Percentiles rank a stretch among this genome's conserved stretches.
phyloP scores from a whole-genome alignment of 768 basidiomycete species.

The Obba rivulosa region DNA sequence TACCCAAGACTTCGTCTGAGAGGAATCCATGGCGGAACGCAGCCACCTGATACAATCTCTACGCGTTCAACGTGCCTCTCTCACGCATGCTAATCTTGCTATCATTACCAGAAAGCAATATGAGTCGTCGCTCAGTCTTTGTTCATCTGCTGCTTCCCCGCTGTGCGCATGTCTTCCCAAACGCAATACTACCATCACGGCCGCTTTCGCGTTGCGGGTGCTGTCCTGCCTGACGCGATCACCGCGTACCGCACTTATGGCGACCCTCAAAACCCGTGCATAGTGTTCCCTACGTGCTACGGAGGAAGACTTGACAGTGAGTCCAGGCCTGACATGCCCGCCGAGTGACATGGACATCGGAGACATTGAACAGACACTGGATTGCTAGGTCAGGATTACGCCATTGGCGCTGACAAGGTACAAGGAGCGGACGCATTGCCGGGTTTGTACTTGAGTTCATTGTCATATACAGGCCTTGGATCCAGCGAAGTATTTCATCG shows the following conservation, averaged over 20 bases:
- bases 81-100: background rate
- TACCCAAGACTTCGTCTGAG: background rate
- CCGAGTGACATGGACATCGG: background rate
- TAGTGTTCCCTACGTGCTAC: constrained; percentile 55
- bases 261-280: constrained; percentile 44
- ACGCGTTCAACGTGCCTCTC: background rate
- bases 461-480: constrained; percentile 15
- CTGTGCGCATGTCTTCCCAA: constrained; percentile 16
- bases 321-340: constrained; percentile 10
- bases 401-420: constrained; percentile 49
- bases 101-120: background rate
- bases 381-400: constrained; percentile 36
- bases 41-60: background rate
- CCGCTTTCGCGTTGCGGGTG: constrained; percentile 46
- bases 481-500: constrained; percentile 20
- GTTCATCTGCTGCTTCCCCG: background rate
- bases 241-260: constrained; percentile 57
- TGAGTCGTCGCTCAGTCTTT: background rate
- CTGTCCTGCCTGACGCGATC: constrained; percentile 48
- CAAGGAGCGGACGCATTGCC: background rate
- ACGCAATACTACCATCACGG: constrained; percentile 50
- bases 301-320: constrained; percentile 47
- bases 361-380: constrained; percentile 9
- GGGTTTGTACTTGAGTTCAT: too few relatives aligned
- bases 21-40: too few relatives aligned